A percentile compares a stretch with the other conserved stretches of the same genome.
These are phyloP conservation scores for Deuterostichococcus epilithicus DNA, from an alignment of 139 green algal species.

Conservation along the genomic window DNA sequence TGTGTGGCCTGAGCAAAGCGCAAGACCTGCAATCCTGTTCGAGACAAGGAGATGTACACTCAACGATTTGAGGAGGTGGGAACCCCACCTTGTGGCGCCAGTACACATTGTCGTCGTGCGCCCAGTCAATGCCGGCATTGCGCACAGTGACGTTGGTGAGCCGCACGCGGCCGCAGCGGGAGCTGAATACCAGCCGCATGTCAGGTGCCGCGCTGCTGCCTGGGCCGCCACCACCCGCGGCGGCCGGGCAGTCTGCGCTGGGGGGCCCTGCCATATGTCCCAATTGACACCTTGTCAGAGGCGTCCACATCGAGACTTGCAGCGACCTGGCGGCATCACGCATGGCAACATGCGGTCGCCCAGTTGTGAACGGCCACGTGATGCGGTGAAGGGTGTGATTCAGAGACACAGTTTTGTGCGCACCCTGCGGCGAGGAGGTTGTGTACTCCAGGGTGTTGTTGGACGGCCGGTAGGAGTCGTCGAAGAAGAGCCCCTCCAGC, in stretches of 20 bases:
- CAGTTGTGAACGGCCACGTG: no score
- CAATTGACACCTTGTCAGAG: no score
- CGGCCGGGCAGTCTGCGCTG: no score
- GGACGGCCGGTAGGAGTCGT: neutral
- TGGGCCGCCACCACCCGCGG: neutral
- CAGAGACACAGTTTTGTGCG: no score
- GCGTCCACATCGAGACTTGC: no score
- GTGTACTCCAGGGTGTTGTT: neutral
- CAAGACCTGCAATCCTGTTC: neutral
- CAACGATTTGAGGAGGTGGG: neutral
- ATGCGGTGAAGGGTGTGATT: no score
- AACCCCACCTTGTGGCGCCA: constrained; percentile 67
- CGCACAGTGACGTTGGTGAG: constrained; percentile 75
- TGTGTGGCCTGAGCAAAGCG: neutral
- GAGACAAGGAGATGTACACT: neutral
- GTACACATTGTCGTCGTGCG: constrained; percentile 61
- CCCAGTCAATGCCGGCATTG: constrained; percentile 89
- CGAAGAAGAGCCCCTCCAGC: neutral
- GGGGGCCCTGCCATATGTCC: no score
- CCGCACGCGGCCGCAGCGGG: constrained; percentile 57
- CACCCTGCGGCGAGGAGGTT: neutral
- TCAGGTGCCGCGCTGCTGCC: neutral
- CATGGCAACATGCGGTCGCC: no score
- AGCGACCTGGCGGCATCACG: no score
- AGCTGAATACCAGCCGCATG: constrained; percentile 47